Base-by-base conservation (phyloP, 768 basidiomycete species). In the Psilocybe cyanescens region DNA sequence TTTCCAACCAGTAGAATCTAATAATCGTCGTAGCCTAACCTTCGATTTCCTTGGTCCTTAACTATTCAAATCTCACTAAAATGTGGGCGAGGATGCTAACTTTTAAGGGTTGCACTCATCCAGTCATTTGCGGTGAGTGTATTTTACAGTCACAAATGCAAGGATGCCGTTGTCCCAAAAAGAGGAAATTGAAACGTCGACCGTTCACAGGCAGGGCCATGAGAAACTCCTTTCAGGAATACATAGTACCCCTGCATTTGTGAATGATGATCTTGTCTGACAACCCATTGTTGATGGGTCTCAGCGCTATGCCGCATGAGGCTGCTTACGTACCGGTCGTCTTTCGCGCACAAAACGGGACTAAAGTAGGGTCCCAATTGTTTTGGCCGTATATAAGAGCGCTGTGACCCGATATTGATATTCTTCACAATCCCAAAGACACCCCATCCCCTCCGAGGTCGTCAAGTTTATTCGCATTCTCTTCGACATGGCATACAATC, bases 401-500 rank as follows among this genome's bases (percentile, higher is more conserved):
- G 8, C 11, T 8, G 9, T 14, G 8, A 53, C 33, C 30, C n/a
- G 8, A 35, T 1, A n/a, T 17, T 33, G 31, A 31, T 4, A 17
- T 35, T 35, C 17, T 37, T 33, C 30, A 53, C 11, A 35, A 24
- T 17, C 33, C 33, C 16, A 7, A 30, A 33, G 31, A 12, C 31
- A 31, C 16, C 33, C 17, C 30, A 53, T 6, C 30, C 14, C 24
- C 11, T 4, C 16, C 16, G 5, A 16, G 16, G 16, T 53, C 51
- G 31, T 19, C n/a, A 53, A 35, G 29, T 35, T 35, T 35, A 35
- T 35, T 24, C 33, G 11, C 33, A 7, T 35, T 9, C 30, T 7
- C 29, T 31, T 52, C 1, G 33, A 30, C n/a, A 70, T 70, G 66
- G 35, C 63, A 14, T 65, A 65, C 62, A 45, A 44, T 11, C 68